Evolutionary conservation across 345 rosid genomes (phyloP).

Genomic region (Eutrema japonicum): DNA sequence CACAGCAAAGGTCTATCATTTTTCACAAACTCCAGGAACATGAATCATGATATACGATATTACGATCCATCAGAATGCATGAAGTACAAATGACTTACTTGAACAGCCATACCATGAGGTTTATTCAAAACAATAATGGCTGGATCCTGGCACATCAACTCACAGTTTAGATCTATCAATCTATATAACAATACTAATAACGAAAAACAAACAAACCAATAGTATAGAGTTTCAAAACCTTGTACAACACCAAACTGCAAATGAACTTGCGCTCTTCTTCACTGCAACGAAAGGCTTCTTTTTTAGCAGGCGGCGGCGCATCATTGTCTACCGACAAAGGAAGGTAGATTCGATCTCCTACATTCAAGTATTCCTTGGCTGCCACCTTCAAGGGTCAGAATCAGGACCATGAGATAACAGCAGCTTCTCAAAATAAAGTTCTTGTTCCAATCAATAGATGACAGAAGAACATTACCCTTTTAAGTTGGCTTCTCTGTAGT

Average conservation of each 20-base stretch:
- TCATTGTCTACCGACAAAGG: constrained; percentile 54
- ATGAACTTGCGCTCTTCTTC: constrained; percentile 71
- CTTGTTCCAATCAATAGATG: neutral
- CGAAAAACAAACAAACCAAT: neutral
- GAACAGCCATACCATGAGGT: constrained; percentile 94
- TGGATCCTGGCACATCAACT: constrained; percentile 63
- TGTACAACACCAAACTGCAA: constrained; percentile 66
- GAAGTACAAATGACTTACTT: constrained; percentile 50
- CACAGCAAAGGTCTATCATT: neutral
- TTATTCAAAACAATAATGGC: constrained; percentile 80
- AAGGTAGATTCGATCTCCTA: constrained; percentile 79
- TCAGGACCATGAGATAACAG: constrained; percentile 41
- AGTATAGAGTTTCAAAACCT: constrained; percentile 55
- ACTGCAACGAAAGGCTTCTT: constrained; percentile 50
- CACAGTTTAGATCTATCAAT: constrained; percentile 19
- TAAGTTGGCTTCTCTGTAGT: constrained; percentile 48
- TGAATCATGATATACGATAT: neutral
- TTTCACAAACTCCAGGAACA: constrained; percentile 8
- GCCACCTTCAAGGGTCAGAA: constrained; percentile 61
- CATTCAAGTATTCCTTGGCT: constrained; percentile 72
- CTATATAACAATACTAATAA: constrained; percentile 3
- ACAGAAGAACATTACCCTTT: constrained; percentile 56
- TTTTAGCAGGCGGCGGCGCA: constrained; percentile 47
- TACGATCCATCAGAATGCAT: constrained; percentile 13
- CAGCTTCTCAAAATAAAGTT: constrained; percentile 10